Conservation (phyloP, 73 alveolate species). For the Symbiodinium natans region DNA sequence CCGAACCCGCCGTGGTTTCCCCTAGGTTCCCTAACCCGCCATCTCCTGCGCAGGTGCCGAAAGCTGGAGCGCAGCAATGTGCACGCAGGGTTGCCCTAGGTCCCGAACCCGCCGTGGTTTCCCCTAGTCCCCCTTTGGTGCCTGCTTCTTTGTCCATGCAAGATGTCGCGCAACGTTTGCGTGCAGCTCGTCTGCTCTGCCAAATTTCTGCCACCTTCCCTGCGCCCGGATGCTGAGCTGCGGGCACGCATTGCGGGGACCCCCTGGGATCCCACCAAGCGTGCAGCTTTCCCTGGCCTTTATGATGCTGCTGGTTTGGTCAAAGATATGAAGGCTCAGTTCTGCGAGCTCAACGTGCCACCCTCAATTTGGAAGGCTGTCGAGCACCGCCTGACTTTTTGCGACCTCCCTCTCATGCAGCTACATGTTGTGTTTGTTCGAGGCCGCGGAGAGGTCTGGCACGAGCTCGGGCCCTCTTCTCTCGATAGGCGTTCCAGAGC, state of each 20-base stretch:
- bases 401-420: not conserved
- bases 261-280: not conserved
- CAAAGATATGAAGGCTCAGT: not conserved
- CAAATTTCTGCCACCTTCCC: not conserved
- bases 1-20: not conserved
- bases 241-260: not conserved
- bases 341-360: not conserved
- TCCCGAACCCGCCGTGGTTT: not conserved
- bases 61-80: too few species aligned
- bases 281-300: not conserved
- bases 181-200: not conserved
- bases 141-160: not conserved
- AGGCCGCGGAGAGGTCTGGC: not conserved
- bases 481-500: not conserved
- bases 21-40: not conserved
- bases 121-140: not conserved
- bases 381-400: not conserved
- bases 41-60: not conserved
- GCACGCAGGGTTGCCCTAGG: not conserved
- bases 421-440: not conserved
- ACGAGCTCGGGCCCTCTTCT: not conserved
- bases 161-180: not conserved
- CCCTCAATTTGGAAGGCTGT: not conserved
- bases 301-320: not conserved
- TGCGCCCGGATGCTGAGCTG: not conserved